These are phyloP conservation scores for Solanum tacnaense DNA, from an alignment of 257 asterid species.

Conservation along the genomic window DNA sequence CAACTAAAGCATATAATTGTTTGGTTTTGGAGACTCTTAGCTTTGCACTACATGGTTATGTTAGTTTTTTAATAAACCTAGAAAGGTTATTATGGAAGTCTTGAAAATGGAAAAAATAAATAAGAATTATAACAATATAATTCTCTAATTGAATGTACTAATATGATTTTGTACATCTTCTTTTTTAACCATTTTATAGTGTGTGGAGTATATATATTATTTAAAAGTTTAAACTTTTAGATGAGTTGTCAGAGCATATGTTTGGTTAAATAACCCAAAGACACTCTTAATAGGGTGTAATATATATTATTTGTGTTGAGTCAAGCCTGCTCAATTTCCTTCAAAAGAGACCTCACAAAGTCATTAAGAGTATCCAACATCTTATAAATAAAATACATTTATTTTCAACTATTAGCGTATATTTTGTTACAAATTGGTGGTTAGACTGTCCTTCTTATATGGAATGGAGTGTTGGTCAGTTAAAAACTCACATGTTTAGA, in stretches of 20 bases:
- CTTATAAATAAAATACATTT: background rate
- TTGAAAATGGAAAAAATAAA: background rate
- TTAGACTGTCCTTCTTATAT: too few species aligned
- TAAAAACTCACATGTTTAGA: too few species aligned
- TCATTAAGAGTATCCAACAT: background rate
- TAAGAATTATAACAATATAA: background rate
- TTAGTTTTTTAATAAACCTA: background rate
- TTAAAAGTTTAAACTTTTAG: background rate
- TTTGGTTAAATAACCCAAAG: background rate
- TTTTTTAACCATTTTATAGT: background rate
- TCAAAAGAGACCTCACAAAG: background rate
- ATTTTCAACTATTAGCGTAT: background rate
- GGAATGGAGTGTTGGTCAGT: fast-evolving
- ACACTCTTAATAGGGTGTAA: background rate
- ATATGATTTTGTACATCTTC: background rate
- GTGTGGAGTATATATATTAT: background rate
- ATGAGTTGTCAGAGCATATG: background rate
- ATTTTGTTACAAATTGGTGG: too few species aligned
- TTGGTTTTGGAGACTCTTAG: background rate
- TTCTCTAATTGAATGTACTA: background rate
- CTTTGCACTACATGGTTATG: background rate
- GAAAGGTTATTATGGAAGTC: background rate
- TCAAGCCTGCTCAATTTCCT: background rate
- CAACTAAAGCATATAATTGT: background rate
- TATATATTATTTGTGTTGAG: background rate